These are phyloP conservation scores for Zygosaccharomyces sapae DNA, from an alignment of 1,139 yeast species.

Conservation along the genomic window DNA sequence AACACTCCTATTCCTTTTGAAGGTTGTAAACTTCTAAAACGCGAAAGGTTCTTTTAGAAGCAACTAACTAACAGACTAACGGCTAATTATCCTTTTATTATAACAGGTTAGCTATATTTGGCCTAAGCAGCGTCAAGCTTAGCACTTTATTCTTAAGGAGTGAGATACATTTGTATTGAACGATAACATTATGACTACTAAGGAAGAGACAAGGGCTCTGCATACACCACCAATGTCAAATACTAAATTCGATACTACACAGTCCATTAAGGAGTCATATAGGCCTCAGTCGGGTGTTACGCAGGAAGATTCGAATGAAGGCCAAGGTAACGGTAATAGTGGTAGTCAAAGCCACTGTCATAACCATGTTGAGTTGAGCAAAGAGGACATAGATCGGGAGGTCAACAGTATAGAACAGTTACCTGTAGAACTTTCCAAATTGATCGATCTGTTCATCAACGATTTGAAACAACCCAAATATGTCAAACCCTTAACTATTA, in stretches of 20 bases:
- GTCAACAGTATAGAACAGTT: slow-evolving; percentile 23
- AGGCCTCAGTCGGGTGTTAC: slow-evolving; percentile 13
- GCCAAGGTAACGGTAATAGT: neutral
- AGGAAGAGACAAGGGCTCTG: slow-evolving; percentile 20
- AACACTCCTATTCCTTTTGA: too few species aligned
- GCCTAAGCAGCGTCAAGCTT: too few species aligned
- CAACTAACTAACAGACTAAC: too few species aligned
- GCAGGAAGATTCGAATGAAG: slow-evolving; percentile 12
- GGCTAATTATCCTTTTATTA: too few species aligned
- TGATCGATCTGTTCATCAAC: slow-evolving; percentile 43
- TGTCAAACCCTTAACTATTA: slow-evolving; percentile 48
- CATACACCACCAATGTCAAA: slow-evolving; percentile 33
- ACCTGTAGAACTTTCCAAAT: slow-evolving; percentile 37
- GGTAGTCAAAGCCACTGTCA: neutral
- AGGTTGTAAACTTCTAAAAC: too few species aligned
- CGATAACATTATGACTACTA: neutral
- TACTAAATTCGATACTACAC: slow-evolving; percentile 25
- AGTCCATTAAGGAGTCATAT: slow-evolving; percentile 31
- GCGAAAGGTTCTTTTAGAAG: too few species aligned
- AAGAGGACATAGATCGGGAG: slow-evolving; percentile 25
- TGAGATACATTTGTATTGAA: too few species aligned
- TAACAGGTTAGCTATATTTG: too few species aligned
- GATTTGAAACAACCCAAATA: slow-evolving; percentile 56
- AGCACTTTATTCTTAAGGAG: too few species aligned
- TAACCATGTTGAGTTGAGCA: slow-evolving; percentile 10